phyloP scores from a whole-genome alignment of 2,329 filamentous ascomycete genomes.

The Fusarium continuum region DNA sequence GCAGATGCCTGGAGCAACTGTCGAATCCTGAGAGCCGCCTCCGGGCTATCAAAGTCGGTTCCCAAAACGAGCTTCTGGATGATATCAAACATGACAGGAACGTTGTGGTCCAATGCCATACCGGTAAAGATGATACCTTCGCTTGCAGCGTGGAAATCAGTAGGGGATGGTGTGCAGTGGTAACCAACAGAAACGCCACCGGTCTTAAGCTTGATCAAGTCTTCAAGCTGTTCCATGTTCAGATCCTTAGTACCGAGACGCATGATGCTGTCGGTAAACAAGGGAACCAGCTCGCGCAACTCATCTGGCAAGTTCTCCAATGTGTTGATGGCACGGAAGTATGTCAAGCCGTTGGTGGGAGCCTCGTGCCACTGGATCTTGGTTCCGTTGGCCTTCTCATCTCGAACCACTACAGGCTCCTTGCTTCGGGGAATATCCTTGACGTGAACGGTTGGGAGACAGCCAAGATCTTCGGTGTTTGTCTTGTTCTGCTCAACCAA shows the following conservation, averaged over 20 bases:
- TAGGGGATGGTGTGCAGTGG: slow-evolving; percentile 81
- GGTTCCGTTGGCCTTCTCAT: slow-evolving; percentile 71
- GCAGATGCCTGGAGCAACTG: slow-evolving; percentile 88
- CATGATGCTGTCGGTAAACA: slow-evolving; percentile 94
- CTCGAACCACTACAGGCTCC: slow-evolving; percentile 67
- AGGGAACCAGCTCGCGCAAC: slow-evolving; percentile 81
- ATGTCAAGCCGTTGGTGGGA: slow-evolving; percentile 93
- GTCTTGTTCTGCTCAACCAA: slow-evolving; percentile 85
- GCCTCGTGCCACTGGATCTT: slow-evolving; percentile 91
- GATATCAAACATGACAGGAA: slow-evolving; percentile 90
- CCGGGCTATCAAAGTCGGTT: slow-evolving; percentile 87
- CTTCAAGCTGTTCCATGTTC: slow-evolving; percentile 94
- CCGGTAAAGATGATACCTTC: slow-evolving; percentile 89
- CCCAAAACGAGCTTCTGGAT: slow-evolving; percentile 82
- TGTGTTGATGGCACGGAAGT: slow-evolving; percentile 88
- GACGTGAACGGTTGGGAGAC: slow-evolving; percentile 86
- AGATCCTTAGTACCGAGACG: slow-evolving; percentile 87
- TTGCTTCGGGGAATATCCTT: slow-evolving; percentile 86
- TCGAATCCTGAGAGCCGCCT: slow-evolving; percentile 82
- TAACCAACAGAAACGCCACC: slow-evolving; percentile 89
- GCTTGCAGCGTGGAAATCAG: slow-evolving; percentile 72
- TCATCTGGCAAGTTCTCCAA: slow-evolving; percentile 84
- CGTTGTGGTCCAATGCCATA: slow-evolving; percentile 88
- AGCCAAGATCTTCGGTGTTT: slow-evolving; percentile 84
- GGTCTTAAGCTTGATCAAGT: slow-evolving; percentile 94